phyloP scores from a whole-genome alignment of 2,329 filamentous ascomycete species.

The Mycosphaerella arachidis region DNA sequence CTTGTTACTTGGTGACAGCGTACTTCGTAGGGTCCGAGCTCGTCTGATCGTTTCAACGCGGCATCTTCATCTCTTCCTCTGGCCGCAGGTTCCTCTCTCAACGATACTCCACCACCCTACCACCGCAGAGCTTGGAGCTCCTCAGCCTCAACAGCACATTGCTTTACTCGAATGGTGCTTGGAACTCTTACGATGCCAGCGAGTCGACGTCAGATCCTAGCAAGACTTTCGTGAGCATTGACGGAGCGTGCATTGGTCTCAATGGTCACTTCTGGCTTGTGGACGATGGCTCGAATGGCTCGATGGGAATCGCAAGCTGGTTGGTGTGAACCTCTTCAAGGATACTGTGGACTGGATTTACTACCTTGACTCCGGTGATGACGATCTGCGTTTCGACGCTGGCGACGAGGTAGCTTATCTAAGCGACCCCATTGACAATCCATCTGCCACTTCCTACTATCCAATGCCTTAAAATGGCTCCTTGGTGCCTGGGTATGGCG shows the following conservation, averaged over 20 bases:
- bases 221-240: slow-evolving; percentile 24
- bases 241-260: slow-evolving; percentile 24
- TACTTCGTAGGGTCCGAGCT: slow-evolving; percentile 1
- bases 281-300: slow-evolving; percentile 16
- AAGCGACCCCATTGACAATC: not conserved
- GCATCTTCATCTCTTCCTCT: slow-evolving; percentile 5
- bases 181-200: slow-evolving; percentile 29
- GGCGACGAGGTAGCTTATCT: not conserved
- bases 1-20: not conserved
- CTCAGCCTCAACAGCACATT: slow-evolving; percentile 18
- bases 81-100: slow-evolving; percentile 8
- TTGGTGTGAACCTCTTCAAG: not conserved
- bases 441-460: not conserved
- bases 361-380: not conserved
- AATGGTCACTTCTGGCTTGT: slow-evolving; percentile 30
- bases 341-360: not conserved
- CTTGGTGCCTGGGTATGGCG: not conserved
- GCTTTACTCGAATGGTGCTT: slow-evolving; percentile 28
- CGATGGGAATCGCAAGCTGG: not conserved
- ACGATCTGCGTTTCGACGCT: not conserved
- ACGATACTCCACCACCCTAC: slow-evolving; percentile 3
- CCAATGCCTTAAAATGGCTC: slow-evolving; percentile 1
- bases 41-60: slow-evolving; percentile 6
- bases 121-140: slow-evolving; percentile 4
- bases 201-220: slow-evolving; percentile 22